Evolutionary conservation across 805 yeast genomes (phyloP).

Genomic region (Yamadazyma laniorum): DNA sequence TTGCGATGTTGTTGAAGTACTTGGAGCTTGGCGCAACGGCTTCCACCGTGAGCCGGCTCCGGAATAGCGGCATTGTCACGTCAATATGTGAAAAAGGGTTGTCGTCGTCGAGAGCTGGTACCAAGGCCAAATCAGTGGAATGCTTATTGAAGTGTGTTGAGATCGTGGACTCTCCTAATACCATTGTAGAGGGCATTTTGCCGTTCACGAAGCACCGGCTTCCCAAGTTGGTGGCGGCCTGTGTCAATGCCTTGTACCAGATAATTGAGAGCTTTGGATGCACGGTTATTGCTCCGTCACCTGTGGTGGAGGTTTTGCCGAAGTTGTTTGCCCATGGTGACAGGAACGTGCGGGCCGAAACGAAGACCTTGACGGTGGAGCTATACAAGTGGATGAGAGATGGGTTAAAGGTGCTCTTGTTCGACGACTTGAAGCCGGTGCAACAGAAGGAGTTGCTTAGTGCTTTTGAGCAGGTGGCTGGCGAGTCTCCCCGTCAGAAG

Average conservation of each 20-base stretch:
- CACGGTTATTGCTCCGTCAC: conserved; percentile 53
- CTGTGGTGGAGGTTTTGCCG: conserved; percentile 56
- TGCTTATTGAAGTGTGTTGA: conserved; percentile 65
- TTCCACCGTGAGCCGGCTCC: conserved; percentile 37
- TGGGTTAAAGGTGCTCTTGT: conserved; percentile 54
- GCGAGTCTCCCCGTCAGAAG: conserved; percentile 45
- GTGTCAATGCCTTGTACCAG: conserved; percentile 53
- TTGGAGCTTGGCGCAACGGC: conserved; percentile 55
- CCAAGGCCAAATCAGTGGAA: conserved; percentile 64
- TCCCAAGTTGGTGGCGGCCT: conserved; percentile 78
- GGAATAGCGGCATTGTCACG: conserved; percentile 40
- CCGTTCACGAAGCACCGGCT: conserved; percentile 61
- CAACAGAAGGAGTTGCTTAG: conserved; percentile 82
- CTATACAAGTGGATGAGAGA: conserved; percentile 74
- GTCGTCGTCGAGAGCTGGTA: conserved; percentile 69
- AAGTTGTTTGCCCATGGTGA: conserved; percentile 84
- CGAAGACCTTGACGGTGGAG: conserved; percentile 65
- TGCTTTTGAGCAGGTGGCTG: conserved; percentile 56
- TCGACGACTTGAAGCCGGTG: conserved; percentile 79
- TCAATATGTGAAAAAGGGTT: conserved; percentile 79
- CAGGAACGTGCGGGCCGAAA: conserved; percentile 76
- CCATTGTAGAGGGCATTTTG: conserved; percentile 62
- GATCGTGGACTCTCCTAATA: conserved; percentile 56
- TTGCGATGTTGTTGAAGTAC: conserved; percentile 52
- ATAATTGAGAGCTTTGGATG: conserved; percentile 66